Base-by-base conservation (phyloP, 1,284 basidiomycete genomes). In the Ceratorhiza oryzae-sativae region DNA sequence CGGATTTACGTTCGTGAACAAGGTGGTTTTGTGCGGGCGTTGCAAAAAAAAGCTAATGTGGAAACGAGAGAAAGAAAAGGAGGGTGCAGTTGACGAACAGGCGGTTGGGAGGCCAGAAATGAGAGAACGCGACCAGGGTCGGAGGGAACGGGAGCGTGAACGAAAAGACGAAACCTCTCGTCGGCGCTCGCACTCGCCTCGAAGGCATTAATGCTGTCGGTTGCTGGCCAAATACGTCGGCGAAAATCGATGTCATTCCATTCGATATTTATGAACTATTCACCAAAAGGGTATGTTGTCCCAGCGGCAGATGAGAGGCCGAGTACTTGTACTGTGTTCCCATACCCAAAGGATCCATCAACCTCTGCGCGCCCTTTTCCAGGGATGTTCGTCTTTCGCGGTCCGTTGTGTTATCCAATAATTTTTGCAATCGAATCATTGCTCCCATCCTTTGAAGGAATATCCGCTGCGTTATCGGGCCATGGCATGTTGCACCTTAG, bases 1-100 rank as follows among this genome's bases (percentile, higher is more conserved):
- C 39, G 25, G 18, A 13, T 18, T 20, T 23, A 20, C 5, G 61
- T 23, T 51, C n/a, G 18, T 6, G 42, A 18, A 18, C 8, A 30
- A 67, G 63, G 88, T 95, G 1, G 92, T 93, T 0, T 80, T 97
- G 25, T 98, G 95, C 78, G 79, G 82, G 23, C 86, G 82, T 76
- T 97, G 95, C 77, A 81, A 87, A 60, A 87, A 86, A 77, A 97
- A 96, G 83, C 81, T 98, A 76, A 88, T 90, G 85, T 95, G 90
- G 88, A 95, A 93, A 79, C 84, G 90, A 73, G 86, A 85, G 77
- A 88, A 90, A 36, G 76, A 60, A 73, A 56, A 86, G 78, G 39
- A 27, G 2, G 59, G 23, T 18, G 46, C 49, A 10, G 23, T 18
- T 25, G 20, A 10, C 12, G 70, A 32, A 12, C 79, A 74, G 72